Percentiles rank a stretch among this genome's conserved stretches.
phyloP scores from a whole-genome alignment of 2,329 filamentous ascomycete genomes.

The Botrytis paeoniae region DNA sequence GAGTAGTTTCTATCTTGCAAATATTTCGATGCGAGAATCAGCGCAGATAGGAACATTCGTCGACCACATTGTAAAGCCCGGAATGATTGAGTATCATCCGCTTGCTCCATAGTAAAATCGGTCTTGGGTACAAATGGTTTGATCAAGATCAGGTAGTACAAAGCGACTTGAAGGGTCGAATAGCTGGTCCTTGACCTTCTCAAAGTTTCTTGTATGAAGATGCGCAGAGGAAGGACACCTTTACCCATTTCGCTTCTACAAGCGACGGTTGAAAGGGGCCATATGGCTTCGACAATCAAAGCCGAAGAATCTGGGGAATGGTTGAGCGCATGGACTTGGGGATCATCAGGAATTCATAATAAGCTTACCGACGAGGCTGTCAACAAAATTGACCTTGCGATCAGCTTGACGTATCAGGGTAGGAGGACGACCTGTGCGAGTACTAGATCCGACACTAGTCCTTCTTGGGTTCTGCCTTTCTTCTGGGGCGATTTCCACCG shows the following conservation, averaged over 20 bases:
- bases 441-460: conserved; percentile 52
- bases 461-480: conserved; percentile 63
- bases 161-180: conserved; percentile 91
- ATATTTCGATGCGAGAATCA: conserved; percentile 97
- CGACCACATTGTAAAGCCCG: conserved; percentile 91
- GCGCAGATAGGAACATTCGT: conserved; percentile 92
- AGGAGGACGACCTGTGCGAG: conserved; percentile 64
- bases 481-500: conserved; percentile 53
- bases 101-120: conserved; percentile 85
- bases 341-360: conserved; percentile 33
- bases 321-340: conserved; percentile 38
- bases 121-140: conserved; percentile 81
- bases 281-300: conserved; percentile 95
- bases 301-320: conserved; percentile 78
- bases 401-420: conserved; percentile 81
- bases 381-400: conserved; percentile 92
- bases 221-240: conserved; percentile 82
- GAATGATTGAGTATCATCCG: conserved; percentile 65
- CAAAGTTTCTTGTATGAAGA: conserved; percentile 96
- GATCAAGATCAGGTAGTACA: conserved; percentile 94
- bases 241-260: conserved; percentile 72
- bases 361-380: conserved; percentile 92
- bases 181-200: conserved; percentile 94
- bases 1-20: conserved; percentile 98
- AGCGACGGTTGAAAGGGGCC: conserved; percentile 82